Percentiles rank a stretch among this genome's conserved stretches.
phyloP scores from a whole-genome alignment of 176 grass and related monocot genomes.

The Musa troglodytarum region DNA sequence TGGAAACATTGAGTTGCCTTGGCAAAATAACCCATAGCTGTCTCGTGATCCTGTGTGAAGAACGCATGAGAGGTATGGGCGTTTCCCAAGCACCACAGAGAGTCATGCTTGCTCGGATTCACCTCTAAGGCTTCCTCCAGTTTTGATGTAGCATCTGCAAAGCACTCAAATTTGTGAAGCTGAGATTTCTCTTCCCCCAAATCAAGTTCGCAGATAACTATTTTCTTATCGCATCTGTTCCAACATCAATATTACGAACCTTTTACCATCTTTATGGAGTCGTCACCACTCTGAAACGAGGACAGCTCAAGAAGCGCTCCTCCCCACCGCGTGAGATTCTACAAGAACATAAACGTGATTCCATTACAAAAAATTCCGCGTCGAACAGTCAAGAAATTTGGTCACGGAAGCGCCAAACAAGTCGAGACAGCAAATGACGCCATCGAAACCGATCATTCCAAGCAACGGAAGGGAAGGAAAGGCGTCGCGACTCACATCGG shows the following conservation, averaged over 20 bases:
- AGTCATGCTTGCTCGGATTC: conserved; percentile 36
- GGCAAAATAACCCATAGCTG: conserved; percentile 31
- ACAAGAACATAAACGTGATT: conserved; percentile 2
- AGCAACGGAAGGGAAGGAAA: too few species aligned
- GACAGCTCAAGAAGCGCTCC: conserved; percentile 36
- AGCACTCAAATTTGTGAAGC: too few species aligned
- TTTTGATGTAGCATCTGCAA: conserved; percentile 32
- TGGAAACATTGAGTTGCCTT: conserved; percentile 39
- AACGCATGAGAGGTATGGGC: conserved; percentile 35
- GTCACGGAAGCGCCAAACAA: not conserved
- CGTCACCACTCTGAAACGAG: conserved; percentile 26
- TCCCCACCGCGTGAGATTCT: conserved; percentile 53
- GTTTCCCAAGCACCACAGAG: conserved; percentile 44
- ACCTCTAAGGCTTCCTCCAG: conserved; percentile 39
- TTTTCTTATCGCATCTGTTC: too few species aligned
- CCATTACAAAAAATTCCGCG: too few species aligned
- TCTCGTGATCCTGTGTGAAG: conserved; percentile 17
- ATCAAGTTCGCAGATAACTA: not conserved
- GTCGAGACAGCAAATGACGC: not conserved
- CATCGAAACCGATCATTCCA: not conserved
- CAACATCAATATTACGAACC: conserved; percentile 1
- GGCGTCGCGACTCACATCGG: conserved; percentile 25
- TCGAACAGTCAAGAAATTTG: too few species aligned
- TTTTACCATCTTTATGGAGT: conserved; percentile 28
- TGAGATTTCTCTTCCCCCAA: not conserved